These are phyloP conservation scores for Neofusicoccum ribis DNA, from an alignment of 2,329 filamentous ascomycete genomes.

Conservation along the genomic window DNA sequence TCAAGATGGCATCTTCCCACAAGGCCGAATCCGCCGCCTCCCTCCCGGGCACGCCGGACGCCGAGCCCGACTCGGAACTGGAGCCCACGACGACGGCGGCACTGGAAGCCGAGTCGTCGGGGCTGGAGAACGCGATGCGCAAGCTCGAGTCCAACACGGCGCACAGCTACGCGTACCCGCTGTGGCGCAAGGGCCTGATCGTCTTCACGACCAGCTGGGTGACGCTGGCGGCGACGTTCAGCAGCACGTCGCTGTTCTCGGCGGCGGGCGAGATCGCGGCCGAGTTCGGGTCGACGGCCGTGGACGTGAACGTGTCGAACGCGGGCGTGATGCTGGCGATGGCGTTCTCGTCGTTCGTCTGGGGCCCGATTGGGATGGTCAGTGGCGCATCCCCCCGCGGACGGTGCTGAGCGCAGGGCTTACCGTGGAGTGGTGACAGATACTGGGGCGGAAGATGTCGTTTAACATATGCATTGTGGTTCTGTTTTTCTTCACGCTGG, in stretches of 20 bases:
- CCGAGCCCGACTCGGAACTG: too few relatives aligned
- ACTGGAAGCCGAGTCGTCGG: too few relatives aligned
- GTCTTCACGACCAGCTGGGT: slow-evolving; percentile 46
- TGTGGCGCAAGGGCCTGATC: slow-evolving; percentile 40
- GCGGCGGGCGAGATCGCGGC: slow-evolving; percentile 42
- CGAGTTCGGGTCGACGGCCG: slow-evolving; percentile 37
- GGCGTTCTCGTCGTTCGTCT: slow-evolving; percentile 23
- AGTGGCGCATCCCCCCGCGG: not conserved
- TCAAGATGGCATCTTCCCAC: too few relatives aligned
- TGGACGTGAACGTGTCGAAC: slow-evolving; percentile 24
- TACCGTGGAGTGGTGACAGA: not conserved
- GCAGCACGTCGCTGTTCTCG: slow-evolving; percentile 44
- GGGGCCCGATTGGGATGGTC: slow-evolving; percentile 23
- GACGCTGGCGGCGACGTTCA: slow-evolving; percentile 44
- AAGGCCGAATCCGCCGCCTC: too few relatives aligned
- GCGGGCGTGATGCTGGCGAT: slow-evolving; percentile 25
- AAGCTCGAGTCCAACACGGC: slow-evolving; percentile 4
- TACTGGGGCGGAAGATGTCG: slow-evolving; percentile 22
- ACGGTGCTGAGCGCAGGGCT: too few relatives aligned
- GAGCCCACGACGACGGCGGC: too few relatives aligned
- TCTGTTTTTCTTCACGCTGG: slow-evolving; percentile 23
- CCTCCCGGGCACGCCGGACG: too few relatives aligned
- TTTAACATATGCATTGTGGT: slow-evolving; percentile 22
- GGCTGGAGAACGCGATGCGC: too few relatives aligned
- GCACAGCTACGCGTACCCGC: slow-evolving; percentile 13